phyloP scores from a whole-genome alignment of 2,329 filamentous ascomycete genomes.

The Aspergillus fumigatus region DNA sequence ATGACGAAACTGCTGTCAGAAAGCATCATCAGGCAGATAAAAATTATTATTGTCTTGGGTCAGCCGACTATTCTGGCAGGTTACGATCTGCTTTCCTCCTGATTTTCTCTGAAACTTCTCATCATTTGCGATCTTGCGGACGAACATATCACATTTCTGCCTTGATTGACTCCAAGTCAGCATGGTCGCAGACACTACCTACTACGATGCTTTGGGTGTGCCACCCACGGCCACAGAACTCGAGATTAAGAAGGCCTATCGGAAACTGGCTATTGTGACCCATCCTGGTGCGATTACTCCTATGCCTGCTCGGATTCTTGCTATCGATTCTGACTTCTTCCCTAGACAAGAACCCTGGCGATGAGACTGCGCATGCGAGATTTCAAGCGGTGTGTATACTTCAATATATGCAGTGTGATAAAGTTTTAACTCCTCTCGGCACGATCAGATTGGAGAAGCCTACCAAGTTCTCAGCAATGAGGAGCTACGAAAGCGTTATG shows the following conservation, averaged over 20 bases:
- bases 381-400: conserved; percentile 70
- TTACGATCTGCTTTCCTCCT: background rate
- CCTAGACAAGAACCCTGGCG: conserved; percentile 93
- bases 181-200: conserved; percentile 85
- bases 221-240: conserved; percentile 79
- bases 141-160: background rate
- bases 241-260: conserved; percentile 96
- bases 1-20: conserved; percentile 20
- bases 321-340: conserved; percentile 9
- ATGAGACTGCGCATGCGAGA: conserved; percentile 86
- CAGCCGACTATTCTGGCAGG: background rate
- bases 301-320: conserved; percentile 10
- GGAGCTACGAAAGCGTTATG: conserved; percentile 85
- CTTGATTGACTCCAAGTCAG: conserved; percentile 17
- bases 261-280: conserved; percentile 88
- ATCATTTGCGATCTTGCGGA: background rate
- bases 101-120: background rate
- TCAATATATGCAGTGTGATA: background rate
- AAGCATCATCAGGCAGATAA: conserved; percentile 21
- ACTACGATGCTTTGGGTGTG: conserved; percentile 85
- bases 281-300: conserved; percentile 65
- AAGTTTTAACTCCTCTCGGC: conserved; percentile 5
- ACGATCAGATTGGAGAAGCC: conserved; percentile 59
- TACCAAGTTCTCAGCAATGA: conserved; percentile 79
- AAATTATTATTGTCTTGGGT: conserved; percentile 9